A percentile compares a stretch with the other conserved stretches of the same genome.
These are phyloP conservation scores for Macrotyloma uniflorum DNA, from an alignment of 306 rosid genomes.

Conservation along the genomic window DNA sequence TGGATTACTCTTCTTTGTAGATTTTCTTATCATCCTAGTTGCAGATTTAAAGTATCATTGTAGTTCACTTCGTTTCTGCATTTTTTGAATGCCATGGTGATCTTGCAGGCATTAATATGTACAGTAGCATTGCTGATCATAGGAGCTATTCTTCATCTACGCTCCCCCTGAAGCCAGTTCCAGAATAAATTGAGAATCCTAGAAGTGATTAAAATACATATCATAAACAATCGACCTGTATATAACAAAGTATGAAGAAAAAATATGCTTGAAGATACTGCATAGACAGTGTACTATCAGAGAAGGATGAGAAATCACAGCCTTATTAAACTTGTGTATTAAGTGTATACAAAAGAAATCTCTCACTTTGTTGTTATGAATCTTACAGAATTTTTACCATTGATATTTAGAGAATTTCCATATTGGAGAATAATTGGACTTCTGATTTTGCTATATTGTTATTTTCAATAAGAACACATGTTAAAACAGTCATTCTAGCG, in stretches of 20 bases:
- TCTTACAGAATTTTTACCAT: background rate
- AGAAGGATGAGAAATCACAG: conserved; percentile 19
- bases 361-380: background rate
- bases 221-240: conserved; percentile 25
- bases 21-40: background rate
- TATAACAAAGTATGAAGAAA: conserved; percentile 15
- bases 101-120: conserved; percentile 74
- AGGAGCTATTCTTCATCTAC: conserved; percentile 48
- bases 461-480: background rate
- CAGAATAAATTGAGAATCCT: background rate
- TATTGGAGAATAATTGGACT: too few relatives aligned
- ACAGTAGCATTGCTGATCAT: conserved; percentile 55
- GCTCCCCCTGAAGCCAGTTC: conserved; percentile 29
- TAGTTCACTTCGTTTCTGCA: background rate
- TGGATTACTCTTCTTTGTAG: background rate
- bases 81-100: conserved; percentile 27
- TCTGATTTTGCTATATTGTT: background rate
- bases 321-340: conserved; percentile 8
- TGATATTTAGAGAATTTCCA: background rate
- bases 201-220: background rate
- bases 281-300: background rate
- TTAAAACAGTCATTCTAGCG: background rate
- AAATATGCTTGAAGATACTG: background rate
- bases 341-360: conserved; percentile 1
- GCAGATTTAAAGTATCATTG: background rate